A percentile compares a stretch with the other conserved stretches of the same genome.
Evolutionary conservation across 2,329 filamentous ascomycete species (phyloP).

Genomic region (Dendrostoma leiphaemia): DNA sequence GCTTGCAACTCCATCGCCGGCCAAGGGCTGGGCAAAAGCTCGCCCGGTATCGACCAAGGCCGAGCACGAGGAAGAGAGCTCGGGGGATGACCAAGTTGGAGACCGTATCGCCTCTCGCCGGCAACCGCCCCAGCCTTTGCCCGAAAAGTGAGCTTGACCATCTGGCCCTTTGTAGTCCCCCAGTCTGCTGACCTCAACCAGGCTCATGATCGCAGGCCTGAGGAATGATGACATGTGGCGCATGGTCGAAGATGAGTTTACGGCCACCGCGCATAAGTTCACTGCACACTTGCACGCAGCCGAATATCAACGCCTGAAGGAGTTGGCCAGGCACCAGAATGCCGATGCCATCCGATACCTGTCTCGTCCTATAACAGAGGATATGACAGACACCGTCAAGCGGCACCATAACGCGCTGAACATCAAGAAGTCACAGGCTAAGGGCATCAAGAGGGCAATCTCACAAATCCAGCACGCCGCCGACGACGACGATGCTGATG

Average conservation of each 20-base stretch:
- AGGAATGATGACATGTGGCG: conserved; percentile 70
- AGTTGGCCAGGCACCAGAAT: conserved; percentile 52
- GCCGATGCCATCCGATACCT: conserved; percentile 49
- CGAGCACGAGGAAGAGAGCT: neutral
- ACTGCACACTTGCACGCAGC: conserved; percentile 75
- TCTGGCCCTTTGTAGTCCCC: no score
- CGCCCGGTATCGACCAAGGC: neutral
- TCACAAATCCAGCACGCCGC: conserved; percentile 15
- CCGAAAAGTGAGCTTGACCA: neutral
- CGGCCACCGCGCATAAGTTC: conserved; percentile 64
- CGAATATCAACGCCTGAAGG: conserved; percentile 69
- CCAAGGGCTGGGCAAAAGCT: neutral
- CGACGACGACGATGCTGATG: conserved; percentile 27
- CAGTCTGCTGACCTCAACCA: conserved; percentile 26
- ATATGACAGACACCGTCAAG: conserved; percentile 34
- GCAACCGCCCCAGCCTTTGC: neutral
- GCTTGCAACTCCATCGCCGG: neutral
- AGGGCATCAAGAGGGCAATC: conserved; percentile 23
- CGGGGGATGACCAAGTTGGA: neutral
- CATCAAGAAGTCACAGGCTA: conserved; percentile 34
- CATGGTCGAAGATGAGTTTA: conserved; percentile 83
- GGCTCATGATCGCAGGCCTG: conserved; percentile 64
- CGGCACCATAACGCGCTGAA: conserved; percentile 34
- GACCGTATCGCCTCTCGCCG: neutral
- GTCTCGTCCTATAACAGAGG: conserved; percentile 48